Evolutionary conservation across 2,329 filamentous ascomycete genomes (phyloP), one percentile per base, ranked within the genome.

Genomic region (Diplocarpon mali): DNA sequence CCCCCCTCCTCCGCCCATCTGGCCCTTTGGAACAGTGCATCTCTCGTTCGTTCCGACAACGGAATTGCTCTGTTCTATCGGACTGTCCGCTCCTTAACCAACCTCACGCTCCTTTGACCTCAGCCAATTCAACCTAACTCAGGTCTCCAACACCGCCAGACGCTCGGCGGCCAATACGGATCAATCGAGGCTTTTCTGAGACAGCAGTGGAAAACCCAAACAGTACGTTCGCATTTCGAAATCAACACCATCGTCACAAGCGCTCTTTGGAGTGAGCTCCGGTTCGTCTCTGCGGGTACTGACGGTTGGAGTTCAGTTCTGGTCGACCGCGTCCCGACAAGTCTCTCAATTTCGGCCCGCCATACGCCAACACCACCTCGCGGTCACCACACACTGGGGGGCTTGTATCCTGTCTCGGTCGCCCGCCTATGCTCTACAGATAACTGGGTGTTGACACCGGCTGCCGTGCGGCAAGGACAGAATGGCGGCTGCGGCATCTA

Each of bases 401-500:
- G 10, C 35, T 35, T 15, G 6, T 35, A 29, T 31, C 7, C 16
- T 30, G 20, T 41, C 35, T 47, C 42, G 24, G 13, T 42, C 40
- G 14, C 40, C 31, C 42, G 35, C 49, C 48, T 27, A 52, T 52
- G 51, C 40, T 37, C 37, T 46, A 17, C 14, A 42, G 34, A 28
- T 45, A 47, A 42, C 16, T 43, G 38, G 44, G 20, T 24, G 17
- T 50, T 35, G 41, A 49, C 31, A 47, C 42, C 39, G 42, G 47
- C 45, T 47, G 47, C 47, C 42, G 42, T 42, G 48, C 47, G 49
- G 45, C 42, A 42, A 42, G 35, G 41, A 35, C 39, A 52, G n/a
- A 27, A 56, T 56, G 53, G 51, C 50, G 29, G 44, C 47, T 36
- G 48, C 47, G 38, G 47, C 45, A 16, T 40, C 50, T 20, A 20